Base-by-base conservation (phyloP, 2,329 filamentous ascomycete genomes). In the Fusarium sp. region DNA sequence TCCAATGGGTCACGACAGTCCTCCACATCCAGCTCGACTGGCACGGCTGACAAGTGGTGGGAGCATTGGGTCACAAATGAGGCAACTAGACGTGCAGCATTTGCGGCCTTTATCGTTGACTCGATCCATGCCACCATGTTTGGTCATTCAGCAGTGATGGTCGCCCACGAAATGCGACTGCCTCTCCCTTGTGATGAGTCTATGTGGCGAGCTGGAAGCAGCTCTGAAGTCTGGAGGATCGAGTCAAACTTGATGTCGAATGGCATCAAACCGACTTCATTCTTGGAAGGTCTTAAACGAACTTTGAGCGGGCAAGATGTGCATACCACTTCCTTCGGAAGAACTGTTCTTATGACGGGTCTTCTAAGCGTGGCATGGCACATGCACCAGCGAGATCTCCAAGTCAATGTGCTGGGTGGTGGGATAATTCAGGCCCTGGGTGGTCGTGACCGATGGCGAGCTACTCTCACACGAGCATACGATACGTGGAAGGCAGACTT, bases 111-210 rank as follows among this genome's bases (percentile, higher is more conserved):
- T 73, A 88, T 97, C 39, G 89, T 98, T 65, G 95, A 99, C 75
- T 96, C 93, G 5, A 96, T 93, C 2, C 95, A 99, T 75, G 93
- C 93, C 1, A 97, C 93, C 26, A 97, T 99, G 91, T 98, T 98
- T 76, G 95, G 94, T 0, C 95, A 98, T 76, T 95, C 93, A 4
- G 94, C 92, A 1, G 93, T 96, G 39, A 97, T 98, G 94, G 93
- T 96, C 7, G 93, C 93, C 3, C 93, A 98, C 71, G 95, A 98
- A 76, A 92, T 99, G 86, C 88, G 92, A 45, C 82, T 98, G 8
- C 92, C 93, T 1, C 78, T 99, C 39, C 95, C 95, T 1, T 98
- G 94, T 72, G 93, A 98, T 67, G 95, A 98, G 74, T 87, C 90
- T 5, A 79, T 98, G 10, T 99, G 95, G 95, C 91, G 90, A 53